Conservation (phyloP, 345 rosid genomes). For the Microthlaspi erraticum region DNA sequence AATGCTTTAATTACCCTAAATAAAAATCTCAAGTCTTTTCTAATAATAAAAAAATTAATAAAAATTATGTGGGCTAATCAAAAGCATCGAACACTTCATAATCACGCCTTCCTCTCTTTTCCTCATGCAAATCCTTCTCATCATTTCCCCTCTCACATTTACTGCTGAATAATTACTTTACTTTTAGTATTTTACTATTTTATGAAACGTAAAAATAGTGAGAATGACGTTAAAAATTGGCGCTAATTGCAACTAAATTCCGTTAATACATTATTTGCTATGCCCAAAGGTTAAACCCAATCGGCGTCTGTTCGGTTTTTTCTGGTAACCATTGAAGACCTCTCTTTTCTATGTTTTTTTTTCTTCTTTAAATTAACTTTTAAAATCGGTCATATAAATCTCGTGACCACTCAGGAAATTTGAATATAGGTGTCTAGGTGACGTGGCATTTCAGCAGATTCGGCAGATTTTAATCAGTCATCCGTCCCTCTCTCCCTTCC, state of each 20-base stretch:
- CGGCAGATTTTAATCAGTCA: constrained; percentile 36
- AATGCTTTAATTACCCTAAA: constrained; percentile 9
- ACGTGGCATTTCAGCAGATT: constrained; percentile 31
- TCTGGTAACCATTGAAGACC: constrained; percentile 38
- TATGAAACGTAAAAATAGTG: background rate
- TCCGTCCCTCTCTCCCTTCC: constrained; percentile 36
- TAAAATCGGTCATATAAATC: constrained; percentile 35
- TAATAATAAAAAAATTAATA: background rate
- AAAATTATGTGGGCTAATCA: constrained; percentile 26
- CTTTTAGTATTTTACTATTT: background rate
- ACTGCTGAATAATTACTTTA: constrained; percentile 9
- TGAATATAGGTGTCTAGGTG: constrained; percentile 33
- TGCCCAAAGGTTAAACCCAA: background rate
- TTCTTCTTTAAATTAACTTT: background rate
- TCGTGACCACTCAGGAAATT: constrained; percentile 42
- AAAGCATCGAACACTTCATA: constrained; percentile 34
- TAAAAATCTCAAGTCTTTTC: constrained; percentile 7
- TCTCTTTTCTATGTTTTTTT: constrained; percentile 17
- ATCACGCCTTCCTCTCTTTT: constrained; percentile 38
- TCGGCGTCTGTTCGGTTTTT: constrained; percentile 34
- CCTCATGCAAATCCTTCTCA: constrained; percentile 39
- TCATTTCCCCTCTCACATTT: constrained; percentile 35
- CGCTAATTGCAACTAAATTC: background rate
- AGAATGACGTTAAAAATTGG: background rate
- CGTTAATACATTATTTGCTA: background rate